Evolutionary conservation across 2,329 filamentous ascomycete species (phyloP).

Genomic region (Trichoderma lentiforme): DNA sequence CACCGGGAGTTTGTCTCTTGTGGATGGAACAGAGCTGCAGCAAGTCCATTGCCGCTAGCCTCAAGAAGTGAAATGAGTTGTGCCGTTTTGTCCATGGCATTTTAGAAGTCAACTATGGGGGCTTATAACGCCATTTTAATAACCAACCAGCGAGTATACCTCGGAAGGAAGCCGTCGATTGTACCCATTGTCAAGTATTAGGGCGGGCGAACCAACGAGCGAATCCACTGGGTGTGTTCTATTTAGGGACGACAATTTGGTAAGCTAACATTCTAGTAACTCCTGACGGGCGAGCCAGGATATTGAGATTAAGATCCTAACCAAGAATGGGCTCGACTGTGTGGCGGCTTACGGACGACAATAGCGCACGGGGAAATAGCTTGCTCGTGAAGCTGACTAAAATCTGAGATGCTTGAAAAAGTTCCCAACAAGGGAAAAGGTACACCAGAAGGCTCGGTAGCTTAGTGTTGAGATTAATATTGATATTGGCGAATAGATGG

Average conservation of each 20-base stretch:
- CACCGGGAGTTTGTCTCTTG: neutral
- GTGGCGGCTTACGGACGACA: constrained; percentile 3
- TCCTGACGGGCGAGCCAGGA: neutral
- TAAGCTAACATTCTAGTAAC: neutral
- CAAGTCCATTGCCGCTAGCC: neutral
- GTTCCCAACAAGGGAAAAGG: neutral
- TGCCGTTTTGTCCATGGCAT: neutral
- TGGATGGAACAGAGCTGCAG: neutral
- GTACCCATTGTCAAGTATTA: neutral
- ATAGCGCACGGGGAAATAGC: neutral
- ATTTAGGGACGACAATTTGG: neutral
- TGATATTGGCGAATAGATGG: neutral
- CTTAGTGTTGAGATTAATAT: neutral
- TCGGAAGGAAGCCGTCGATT: neutral
- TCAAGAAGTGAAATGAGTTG: neutral
- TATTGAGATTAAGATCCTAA: neutral
- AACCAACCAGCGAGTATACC: neutral
- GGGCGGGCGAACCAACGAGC: neutral
- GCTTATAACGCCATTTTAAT: neutral
- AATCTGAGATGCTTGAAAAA: neutral
- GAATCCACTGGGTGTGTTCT: neutral
- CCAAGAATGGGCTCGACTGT: neutral
- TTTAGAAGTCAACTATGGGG: neutral
- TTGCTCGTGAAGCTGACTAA: neutral
- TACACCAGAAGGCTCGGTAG: neutral